Evolutionary conservation across 306 rosid species (phyloP), one percentile per base, ranked within the genome.

Genomic region (Quercus aquifolioides): DNA sequence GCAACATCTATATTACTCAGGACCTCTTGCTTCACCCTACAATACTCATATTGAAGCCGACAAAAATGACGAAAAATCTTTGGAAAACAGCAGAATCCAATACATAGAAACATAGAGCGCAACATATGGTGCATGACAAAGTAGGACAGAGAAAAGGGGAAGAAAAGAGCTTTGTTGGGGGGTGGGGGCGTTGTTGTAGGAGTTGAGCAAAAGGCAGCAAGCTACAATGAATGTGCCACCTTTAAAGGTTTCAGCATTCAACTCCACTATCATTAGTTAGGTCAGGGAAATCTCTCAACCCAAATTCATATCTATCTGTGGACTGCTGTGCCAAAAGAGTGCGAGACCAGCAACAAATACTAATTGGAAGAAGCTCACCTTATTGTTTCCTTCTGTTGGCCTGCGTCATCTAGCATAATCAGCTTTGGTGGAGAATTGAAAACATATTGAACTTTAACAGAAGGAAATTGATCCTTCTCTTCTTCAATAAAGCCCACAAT

Each of bases 341-440:
- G 14, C 1, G 28, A 35, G 25, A 68, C 25, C 14, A 19, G 72
- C 3, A 35, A 46, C 41, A 33, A 35, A 17, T 4, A 70, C 3
- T 33, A 33, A 74, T 4, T 25, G 31, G 68, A 4, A 77, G 21
- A 46, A 21, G 20, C 82, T 82, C 71, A 92, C 99, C 97, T 92
- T 85, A 95, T 85, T 30, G 93, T 93, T 88, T 95, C 99, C 88
- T 89, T 91, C 13, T 79, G 90, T 43, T 90, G 91, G 43, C 94
- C 93, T 0, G 76, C 92, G 79, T 91, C 90, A 82, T 95, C 94
- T 75, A 91, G 89, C 99, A 95, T 80, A 82, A 84, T 84, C 84
- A 95, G 76, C 87, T 90, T 92, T 17, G 99, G 99, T 6, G 99
- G 98, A 74, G 99, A 91, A 84, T 95, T 93, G 80, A 91, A 93